Evolutionary conservation across 2,329 filamentous ascomycete genomes (phyloP).

Genomic region (Aspergillus pseudoterreus): DNA sequence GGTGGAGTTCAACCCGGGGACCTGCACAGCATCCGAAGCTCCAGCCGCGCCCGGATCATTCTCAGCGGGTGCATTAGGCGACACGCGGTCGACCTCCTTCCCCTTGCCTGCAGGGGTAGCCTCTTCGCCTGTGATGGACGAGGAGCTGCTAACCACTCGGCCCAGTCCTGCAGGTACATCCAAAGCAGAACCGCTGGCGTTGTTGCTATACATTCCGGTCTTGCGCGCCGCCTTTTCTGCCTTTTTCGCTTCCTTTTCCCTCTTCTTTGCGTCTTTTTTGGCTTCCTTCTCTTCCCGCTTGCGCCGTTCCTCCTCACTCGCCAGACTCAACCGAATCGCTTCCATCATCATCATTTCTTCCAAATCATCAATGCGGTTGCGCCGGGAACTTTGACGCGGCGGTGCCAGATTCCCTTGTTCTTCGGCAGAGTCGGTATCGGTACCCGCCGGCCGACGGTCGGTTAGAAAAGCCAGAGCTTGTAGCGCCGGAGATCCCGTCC

Average conservation of each 20-base stretch:
- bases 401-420: constrained; percentile 35
- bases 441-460: constrained; percentile 35
- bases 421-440: constrained; percentile 35
- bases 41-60: constrained; percentile 29
- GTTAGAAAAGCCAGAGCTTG: constrained; percentile 47
- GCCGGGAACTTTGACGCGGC: constrained; percentile 51
- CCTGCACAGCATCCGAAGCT: constrained; percentile 17
- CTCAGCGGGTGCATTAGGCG: constrained; percentile 15
- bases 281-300: constrained; percentile 77
- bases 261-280: constrained; percentile 78
- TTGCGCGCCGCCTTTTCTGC: constrained; percentile 66
- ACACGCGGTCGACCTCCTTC: constrained; percentile 62
- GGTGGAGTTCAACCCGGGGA: constrained; percentile 2
- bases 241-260: constrained; percentile 80
- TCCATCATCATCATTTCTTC: constrained; percentile 99
- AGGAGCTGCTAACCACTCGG: constrained; percentile 34
- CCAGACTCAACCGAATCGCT: constrained; percentile 85
- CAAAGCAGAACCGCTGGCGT: constrained; percentile 63
- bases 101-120: constrained; percentile 54
- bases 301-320: constrained; percentile 87
- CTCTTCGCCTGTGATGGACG: constrained; percentile 36
- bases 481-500: constrained; percentile 38
- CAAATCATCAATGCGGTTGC: constrained; percentile 73
- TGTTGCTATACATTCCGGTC: constrained; percentile 48
- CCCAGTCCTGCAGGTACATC: constrained; percentile 37